phyloP scores from a whole-genome alignment of 495 filamentous ascomycete species.

The Geopyxis carbonaria region DNA sequence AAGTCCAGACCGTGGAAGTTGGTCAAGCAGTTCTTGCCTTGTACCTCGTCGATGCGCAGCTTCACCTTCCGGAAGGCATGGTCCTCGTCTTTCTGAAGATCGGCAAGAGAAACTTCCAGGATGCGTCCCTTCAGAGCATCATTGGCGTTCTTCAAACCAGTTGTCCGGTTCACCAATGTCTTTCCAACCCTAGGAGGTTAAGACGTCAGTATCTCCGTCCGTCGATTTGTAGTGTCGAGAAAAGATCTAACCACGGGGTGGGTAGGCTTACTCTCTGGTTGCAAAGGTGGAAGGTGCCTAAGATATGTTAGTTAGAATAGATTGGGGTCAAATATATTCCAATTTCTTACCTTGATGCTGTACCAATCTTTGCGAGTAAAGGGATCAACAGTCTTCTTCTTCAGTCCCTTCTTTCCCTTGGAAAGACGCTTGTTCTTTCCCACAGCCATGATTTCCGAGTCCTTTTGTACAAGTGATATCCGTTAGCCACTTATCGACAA shows the following conservation, averaged over 20 bases:
- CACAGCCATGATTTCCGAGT: slow-evolving; percentile 29
- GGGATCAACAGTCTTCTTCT: slow-evolving; percentile 96
- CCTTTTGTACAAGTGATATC: no score
- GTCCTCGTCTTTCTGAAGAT: slow-evolving; percentile 98
- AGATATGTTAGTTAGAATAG: slow-evolving; percentile 22
- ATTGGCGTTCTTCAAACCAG: slow-evolving; percentile 98
- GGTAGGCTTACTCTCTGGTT: slow-evolving; percentile 70
- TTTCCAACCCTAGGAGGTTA: slow-evolving; percentile 68
- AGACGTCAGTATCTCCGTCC: slow-evolving; percentile 6
- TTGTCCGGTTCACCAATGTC: slow-evolving; percentile 96
- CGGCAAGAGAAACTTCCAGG: slow-evolving; percentile 95
- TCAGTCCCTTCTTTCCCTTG: slow-evolving; percentile 99
- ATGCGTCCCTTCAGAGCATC: slow-evolving; percentile 96
- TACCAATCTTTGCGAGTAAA: slow-evolving; percentile 99
- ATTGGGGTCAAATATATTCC: neutral
- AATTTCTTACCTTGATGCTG: slow-evolving; percentile 66
- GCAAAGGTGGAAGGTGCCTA: slow-evolving; percentile 92
- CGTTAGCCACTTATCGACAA: no score
- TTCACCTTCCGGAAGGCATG: slow-evolving; percentile 99
- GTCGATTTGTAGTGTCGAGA: slow-evolving; percentile 1
- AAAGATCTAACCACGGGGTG: slow-evolving; percentile 6
- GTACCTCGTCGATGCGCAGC: slow-evolving; percentile 93
- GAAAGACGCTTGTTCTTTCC: slow-evolving; percentile 98
- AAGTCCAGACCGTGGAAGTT: slow-evolving; percentile 99
- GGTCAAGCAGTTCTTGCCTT: slow-evolving; percentile 99